A percentile compares a stretch with the other conserved stretches of the same genome.
Evolutionary conservation across 768 basidiomycete species (phyloP).

Genomic region (Boletus rufocinnamomeus): DNA sequence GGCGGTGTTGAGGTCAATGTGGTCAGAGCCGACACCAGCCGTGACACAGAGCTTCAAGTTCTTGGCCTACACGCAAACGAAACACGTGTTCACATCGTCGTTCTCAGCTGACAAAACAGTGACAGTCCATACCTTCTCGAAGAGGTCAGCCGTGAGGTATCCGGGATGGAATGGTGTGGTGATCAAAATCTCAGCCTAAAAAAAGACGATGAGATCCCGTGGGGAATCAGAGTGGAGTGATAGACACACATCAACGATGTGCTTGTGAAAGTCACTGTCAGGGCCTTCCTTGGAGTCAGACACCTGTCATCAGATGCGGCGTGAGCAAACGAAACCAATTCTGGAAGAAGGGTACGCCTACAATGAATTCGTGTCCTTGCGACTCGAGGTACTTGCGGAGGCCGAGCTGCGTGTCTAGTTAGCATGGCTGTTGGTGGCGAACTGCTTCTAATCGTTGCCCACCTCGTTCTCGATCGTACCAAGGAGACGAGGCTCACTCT

Average conservation of each 20-base stretch:
- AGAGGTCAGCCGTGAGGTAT: conserved; percentile 73
- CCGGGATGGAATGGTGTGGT: conserved; percentile 88
- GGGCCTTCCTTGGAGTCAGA: conserved; percentile 83
- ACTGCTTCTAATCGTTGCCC: conserved; percentile 8
- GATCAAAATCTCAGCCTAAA: conserved; percentile 75
- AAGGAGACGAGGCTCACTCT: conserved; percentile 70
- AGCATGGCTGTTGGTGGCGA: background rate
- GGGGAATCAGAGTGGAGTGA: conserved; percentile 1
- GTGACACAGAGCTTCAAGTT: conserved; percentile 90
- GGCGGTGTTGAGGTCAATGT: conserved; percentile 86
- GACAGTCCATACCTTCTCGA: conserved; percentile 54
- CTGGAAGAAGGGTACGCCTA: conserved; percentile 31
- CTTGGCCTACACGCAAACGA: conserved; percentile 57
- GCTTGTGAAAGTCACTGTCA: conserved; percentile 79
- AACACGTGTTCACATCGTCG: conserved; percentile 2
- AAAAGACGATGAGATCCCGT: conserved; percentile 14
- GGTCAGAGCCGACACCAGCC: conserved; percentile 89
- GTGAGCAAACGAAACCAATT: conserved; percentile 4
- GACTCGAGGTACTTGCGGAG: conserved; percentile 67
- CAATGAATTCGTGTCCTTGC: conserved; percentile 75
- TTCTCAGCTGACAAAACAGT: conserved; percentile 4
- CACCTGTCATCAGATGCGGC: conserved; percentile 44
- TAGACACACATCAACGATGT: conserved; percentile 69
- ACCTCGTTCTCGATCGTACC: conserved; percentile 84
- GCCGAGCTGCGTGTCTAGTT: conserved; percentile 56